phyloP scores from a whole-genome alignment of 176 grass and related monocot species.

The Cocos nucifera region DNA sequence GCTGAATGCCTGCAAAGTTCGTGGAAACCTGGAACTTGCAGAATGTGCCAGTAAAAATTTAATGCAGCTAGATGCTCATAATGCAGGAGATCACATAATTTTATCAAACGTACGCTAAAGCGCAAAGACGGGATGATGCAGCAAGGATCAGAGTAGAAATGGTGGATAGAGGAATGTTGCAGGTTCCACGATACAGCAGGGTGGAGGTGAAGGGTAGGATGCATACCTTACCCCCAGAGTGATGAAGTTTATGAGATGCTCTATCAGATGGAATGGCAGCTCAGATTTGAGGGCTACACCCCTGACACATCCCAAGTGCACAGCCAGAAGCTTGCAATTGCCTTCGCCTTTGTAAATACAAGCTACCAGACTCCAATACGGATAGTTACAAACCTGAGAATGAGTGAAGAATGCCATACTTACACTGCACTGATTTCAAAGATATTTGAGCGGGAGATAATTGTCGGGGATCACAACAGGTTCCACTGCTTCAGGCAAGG shows the following conservation, averaged over 20 bases:
- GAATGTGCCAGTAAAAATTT: slow-evolving; percentile 28
- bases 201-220: slow-evolving; percentile 62
- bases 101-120: slow-evolving; percentile 48
- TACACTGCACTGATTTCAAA: slow-evolving; percentile 50
- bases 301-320: slow-evolving; percentile 61
- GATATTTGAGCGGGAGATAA: slow-evolving; percentile 46
- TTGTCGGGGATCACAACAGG: slow-evolving; percentile 53
- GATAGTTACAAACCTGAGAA: slow-evolving; percentile 63
- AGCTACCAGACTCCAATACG: slow-evolving; percentile 33
- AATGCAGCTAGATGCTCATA: slow-evolving; percentile 15
- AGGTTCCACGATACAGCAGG: slow-evolving; percentile 40
- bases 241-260: slow-evolving; percentile 64
- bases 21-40: slow-evolving; percentile 40
- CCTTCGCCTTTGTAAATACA: slow-evolving; percentile 55
- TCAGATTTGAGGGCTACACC: slow-evolving; percentile 45
- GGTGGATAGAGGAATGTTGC: slow-evolving; percentile 32
- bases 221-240: slow-evolving; percentile 55
- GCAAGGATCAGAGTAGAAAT: slow-evolving; percentile 29
- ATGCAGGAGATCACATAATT: slow-evolving; percentile 60
- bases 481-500: slow-evolving; percentile 64
- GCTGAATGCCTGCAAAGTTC: slow-evolving; percentile 63
- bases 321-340: slow-evolving; percentile 86
- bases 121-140: slow-evolving; percentile 25
- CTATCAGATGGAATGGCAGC: slow-evolving; percentile 68
- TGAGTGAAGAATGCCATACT: slow-evolving; percentile 63